phyloP scores from a whole-genome alignment of 2,329 filamentous ascomycete genomes.

The Teratosphaeria gauchensis region DNA sequence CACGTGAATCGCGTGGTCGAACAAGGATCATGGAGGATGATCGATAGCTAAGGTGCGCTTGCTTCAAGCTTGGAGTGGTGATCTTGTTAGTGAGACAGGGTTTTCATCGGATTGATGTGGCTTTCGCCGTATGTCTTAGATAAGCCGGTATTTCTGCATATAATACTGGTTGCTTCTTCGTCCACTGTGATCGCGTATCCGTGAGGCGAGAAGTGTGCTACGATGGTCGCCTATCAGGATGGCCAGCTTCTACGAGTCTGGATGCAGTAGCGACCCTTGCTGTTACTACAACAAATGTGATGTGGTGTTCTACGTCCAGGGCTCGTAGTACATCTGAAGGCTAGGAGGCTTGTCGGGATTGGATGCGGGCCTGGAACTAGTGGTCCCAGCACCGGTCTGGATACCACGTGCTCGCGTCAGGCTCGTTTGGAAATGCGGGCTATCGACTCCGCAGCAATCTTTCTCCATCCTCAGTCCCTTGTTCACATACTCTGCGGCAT shows the following conservation, averaged over 20 bases:
- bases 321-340: not conserved
- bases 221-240: not conserved
- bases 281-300: not conserved
- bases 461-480: constrained; percentile 8
- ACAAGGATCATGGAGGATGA: not conserved
- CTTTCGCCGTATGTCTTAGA: not conserved
- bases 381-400: not conserved
- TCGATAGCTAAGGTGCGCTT: not conserved
- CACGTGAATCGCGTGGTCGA: not conserved
- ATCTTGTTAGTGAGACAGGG: not conserved
- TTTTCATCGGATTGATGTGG: not conserved
- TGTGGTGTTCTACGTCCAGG: not conserved
- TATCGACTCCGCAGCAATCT: constrained; percentile 8
- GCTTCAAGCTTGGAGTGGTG: not conserved
- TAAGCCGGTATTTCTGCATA: not conserved
- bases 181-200: not conserved
- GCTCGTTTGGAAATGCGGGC: constrained; percentile 7
- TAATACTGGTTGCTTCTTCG: not conserved
- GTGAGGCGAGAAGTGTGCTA: not conserved
- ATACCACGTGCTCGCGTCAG: not conserved
- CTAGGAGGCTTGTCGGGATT: not conserved
- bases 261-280: not conserved
- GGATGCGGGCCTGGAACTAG: not conserved
- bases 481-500: constrained; percentile 2
- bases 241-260: not conserved